A percentile compares a stretch with the other conserved stretches of the same genome.
phyloP scores from a whole-genome alignment of 202 grass and related monocot genomes.

The Miscanthus sacchariflorus region DNA sequence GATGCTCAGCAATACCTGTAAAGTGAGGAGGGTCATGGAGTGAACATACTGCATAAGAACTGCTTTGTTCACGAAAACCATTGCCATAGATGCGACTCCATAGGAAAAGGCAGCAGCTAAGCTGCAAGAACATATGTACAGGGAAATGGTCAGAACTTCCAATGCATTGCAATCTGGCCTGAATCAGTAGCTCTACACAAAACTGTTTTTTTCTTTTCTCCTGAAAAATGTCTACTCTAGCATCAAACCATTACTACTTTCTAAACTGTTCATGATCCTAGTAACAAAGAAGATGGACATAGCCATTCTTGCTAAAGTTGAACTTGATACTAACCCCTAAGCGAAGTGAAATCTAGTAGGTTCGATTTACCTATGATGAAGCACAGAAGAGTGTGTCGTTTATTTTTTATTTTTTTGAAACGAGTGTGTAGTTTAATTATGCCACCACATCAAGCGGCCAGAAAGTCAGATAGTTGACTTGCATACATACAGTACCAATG shows the following conservation, averaged over 20 bases:
- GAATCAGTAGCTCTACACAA: neutral
- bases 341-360: constrained; percentile 6
- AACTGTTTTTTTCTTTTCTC: neutral
- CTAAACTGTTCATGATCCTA: neutral
- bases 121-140: constrained; percentile 50
- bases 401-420: neutral
- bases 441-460: too few species aligned
- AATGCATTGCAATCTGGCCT: neutral
- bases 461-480: neutral
- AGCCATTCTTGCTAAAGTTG: neutral
- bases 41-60: constrained; percentile 92
- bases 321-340: neutral
- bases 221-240: too few species aligned
- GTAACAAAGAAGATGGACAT: neutral
- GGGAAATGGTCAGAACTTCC: constrained; percentile 32
- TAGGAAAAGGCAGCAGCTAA: constrained; percentile 85
- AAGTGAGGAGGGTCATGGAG: constrained; percentile 93
- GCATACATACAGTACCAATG: neutral
- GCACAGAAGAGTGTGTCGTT: neutral
- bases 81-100: constrained; percentile 89
- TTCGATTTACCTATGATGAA: neutral
- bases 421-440: neutral
- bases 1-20: constrained; percentile 64
- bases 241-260: neutral
- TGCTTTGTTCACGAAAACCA: constrained; percentile 99